phyloP scores from a whole-genome alignment of 345 rosid genomes.

The Salix suchowensis region DNA sequence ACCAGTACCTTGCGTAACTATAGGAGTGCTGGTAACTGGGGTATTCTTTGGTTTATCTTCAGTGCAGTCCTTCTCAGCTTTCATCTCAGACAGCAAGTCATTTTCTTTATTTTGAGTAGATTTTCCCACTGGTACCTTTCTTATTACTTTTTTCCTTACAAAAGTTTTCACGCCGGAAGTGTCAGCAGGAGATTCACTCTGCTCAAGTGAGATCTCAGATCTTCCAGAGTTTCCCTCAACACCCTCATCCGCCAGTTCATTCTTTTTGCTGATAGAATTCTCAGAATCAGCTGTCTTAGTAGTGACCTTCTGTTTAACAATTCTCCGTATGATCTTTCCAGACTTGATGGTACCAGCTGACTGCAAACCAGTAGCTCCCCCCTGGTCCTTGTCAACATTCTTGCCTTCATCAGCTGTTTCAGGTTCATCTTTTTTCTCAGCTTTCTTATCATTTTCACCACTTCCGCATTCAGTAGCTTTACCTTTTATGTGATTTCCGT shows the following conservation, averaged over 20 bases:
- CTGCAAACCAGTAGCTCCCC: conserved; percentile 37
- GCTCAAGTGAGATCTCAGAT: conserved; percentile 39
- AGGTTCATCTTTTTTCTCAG: conserved; percentile 27
- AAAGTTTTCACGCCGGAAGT: conserved; percentile 43
- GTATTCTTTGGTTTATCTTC: conserved; percentile 47
- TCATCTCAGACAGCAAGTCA: conserved; percentile 35
- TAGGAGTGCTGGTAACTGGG: conserved; percentile 31
- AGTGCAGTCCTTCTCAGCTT: conserved; percentile 32
- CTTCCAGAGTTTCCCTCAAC: conserved; percentile 36
- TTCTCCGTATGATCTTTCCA: conserved; percentile 70
- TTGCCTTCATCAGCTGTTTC: conserved; percentile 27
- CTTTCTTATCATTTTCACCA: conserved; percentile 28
- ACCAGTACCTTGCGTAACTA: conserved; percentile 37
- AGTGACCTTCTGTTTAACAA: conserved; percentile 58
- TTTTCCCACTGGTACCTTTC: conserved; percentile 40
- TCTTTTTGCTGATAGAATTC: conserved; percentile 34
- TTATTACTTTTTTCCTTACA: conserved; percentile 44
- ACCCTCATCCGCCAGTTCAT: conserved; percentile 39
- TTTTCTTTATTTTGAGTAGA: conserved; percentile 34
- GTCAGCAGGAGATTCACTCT: conserved; percentile 37
- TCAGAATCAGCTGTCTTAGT: conserved; percentile 41
- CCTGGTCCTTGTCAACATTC: conserved; percentile 38
- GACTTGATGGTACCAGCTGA: conserved; percentile 38
- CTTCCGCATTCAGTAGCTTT: conserved; percentile 29
- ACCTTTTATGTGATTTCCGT: conserved; percentile 28